Evolutionary conservation across 2,329 filamentous ascomycete genomes (phyloP), one percentile per base, ranked within the genome.

Genomic region (Mycosphaerella arachidis): DNA sequence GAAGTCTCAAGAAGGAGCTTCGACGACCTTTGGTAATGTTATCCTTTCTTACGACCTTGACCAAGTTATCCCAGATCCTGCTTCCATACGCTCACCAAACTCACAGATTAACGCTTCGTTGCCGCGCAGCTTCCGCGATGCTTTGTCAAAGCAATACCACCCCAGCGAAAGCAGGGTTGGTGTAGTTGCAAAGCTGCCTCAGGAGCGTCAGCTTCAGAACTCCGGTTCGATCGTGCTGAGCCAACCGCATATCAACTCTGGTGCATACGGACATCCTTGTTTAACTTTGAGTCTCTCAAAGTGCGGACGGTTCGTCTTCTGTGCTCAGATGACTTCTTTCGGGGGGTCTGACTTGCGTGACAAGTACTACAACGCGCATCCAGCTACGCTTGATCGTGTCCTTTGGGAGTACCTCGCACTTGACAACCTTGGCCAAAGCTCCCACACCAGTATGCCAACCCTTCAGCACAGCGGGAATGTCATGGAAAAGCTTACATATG

Each of bases 241-340:
- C 33, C 55, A 57, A 43, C 18, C 48, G 4, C 48, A 51, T 20
- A 35, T 53, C 30, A 53, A 53, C 27, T 18, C 24, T 12, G 48
- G 24, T 8, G 55, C 48, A 12, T 57, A 37, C 35, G 16, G 27
- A 7, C 55, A 52, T 20, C 55, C 48, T 20, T 51, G 48, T 18
- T 20, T 57, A 8, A 51, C 46, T 18, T 37, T 57, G 48, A 16
- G n/a, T 6, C 16, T 12, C 18, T 52, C 55, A 4, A 10, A 8
- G 24, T 53, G 48, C 35, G 48, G 55, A 12, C 55, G 52, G 24
- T 35, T 53, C 20, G 31, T 51, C 20, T 57, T 57, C 48, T 35
- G 31, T 13, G 55, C 55, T 16, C 55, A 29, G 16, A 29, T 52
- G 31, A 57, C 55, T 20, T 57, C 55, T 24, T 57, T 57, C 48